A percentile compares a stretch with the other conserved stretches of the same genome.
Evolutionary conservation across 208 protist species (phyloP).

Genomic region (Leishmania tarentolae): DNA sequence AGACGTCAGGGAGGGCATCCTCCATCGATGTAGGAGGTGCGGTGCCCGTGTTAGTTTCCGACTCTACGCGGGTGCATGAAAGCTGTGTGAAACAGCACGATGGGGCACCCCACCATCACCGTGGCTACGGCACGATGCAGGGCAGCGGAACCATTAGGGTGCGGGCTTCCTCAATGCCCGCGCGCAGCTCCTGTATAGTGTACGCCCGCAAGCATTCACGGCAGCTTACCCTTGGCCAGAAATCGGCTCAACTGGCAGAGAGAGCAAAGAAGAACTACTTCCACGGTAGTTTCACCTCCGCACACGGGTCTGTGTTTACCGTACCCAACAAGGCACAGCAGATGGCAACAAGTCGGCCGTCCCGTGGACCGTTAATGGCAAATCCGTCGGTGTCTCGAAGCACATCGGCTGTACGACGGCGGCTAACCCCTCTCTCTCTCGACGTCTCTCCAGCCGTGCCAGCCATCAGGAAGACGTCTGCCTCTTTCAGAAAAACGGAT

Average conservation of each 20-base stretch:
- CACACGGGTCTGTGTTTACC: constrained; percentile 72
- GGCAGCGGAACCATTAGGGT: constrained; percentile 9
- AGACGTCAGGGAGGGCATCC: constrained; percentile 29
- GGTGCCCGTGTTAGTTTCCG: background rate
- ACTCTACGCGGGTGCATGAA: constrained; percentile 8
- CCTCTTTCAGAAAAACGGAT: background rate
- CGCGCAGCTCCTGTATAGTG: constrained; percentile 49
- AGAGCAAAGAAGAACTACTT: constrained; percentile 74
- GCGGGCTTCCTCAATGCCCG: constrained; percentile 65
- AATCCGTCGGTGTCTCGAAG: constrained; percentile 19
- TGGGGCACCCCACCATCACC: background rate
- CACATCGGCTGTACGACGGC: constrained; percentile 17
- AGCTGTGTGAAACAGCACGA: constrained; percentile 16
- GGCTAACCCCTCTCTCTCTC: constrained; percentile 21
- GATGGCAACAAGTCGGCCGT: constrained; percentile 45
- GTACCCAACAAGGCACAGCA: constrained; percentile 65
- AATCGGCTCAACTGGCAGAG: constrained; percentile 62
- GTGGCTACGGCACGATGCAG: constrained; percentile 41
- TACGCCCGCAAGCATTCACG: constrained; percentile 33
- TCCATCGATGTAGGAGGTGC: constrained; percentile 22
- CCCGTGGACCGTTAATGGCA: constrained; percentile 31
- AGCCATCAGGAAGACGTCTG: constrained; percentile 45
- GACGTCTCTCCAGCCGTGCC: constrained; percentile 34
- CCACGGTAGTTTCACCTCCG: constrained; percentile 80
- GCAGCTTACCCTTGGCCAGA: constrained; percentile 61